A percentile compares a stretch with the other conserved stretches of the same genome.
Conservation (phyloP, 495 filamentous ascomycete species). For the Pyronema domesticum region DNA sequence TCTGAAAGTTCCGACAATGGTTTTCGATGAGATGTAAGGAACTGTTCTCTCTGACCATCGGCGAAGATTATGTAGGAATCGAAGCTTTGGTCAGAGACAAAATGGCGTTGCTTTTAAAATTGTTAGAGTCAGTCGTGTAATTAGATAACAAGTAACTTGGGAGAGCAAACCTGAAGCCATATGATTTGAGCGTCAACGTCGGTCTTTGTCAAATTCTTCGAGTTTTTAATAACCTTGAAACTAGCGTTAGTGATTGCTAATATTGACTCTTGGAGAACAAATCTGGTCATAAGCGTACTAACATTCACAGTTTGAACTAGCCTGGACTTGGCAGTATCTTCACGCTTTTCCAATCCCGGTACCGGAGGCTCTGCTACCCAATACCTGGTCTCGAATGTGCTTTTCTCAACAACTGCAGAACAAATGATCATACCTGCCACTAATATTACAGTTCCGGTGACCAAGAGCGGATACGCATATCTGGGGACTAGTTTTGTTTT, state of each 20-base stretch:
- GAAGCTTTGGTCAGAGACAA: conserved; percentile 10
- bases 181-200: not conserved
- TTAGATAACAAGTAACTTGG: too few species aligned
- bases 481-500: too few species aligned
- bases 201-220: too few species aligned
- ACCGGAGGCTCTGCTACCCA: too few species aligned
- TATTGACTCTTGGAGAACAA: too few species aligned
- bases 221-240: too few species aligned
- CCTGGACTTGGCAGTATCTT: too few species aligned
- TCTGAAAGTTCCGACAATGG: not conserved
- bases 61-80: conserved; percentile 2
- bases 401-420: conserved; percentile 21
- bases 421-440: conserved; percentile 20
- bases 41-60: not conserved
- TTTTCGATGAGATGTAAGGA: conserved; percentile 5
- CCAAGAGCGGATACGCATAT: conserved; percentile 19
- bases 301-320: too few species aligned
- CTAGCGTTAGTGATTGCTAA: too few species aligned
- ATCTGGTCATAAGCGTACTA: too few species aligned
- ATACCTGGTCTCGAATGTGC: conserved; percentile 11
- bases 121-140: too few species aligned
- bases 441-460: conserved; percentile 17
- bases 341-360: too few species aligned
- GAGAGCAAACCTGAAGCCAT: conserved; percentile 8
- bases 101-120: not conserved